Evolutionary conservation across 169 alveolate genomes (phyloP).

Genomic region (Plasmodium knowlesi): DNA sequence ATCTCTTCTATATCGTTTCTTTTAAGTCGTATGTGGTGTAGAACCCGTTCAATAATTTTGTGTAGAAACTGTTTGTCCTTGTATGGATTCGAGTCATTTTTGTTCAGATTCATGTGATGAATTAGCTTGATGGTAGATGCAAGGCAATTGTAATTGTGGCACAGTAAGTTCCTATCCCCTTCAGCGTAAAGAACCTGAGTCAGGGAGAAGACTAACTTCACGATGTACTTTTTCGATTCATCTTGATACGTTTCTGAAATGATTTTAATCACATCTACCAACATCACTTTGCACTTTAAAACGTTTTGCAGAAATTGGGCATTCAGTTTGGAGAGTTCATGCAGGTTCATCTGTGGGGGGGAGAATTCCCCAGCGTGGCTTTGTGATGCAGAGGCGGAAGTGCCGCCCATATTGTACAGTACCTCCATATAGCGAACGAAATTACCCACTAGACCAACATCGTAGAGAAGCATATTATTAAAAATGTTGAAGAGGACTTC

Average conservation of each 20-base stretch:
- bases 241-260: constrained; percentile 49
- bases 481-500: constrained; percentile 39
- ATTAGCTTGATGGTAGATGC: constrained; percentile 44
- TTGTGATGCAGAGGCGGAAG: neutral
- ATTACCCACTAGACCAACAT: neutral
- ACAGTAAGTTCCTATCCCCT: constrained; percentile 2
- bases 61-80: constrained; percentile 23
- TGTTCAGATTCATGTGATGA: constrained; percentile 53
- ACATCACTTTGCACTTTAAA: constrained; percentile 36
- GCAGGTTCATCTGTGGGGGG: neutral
- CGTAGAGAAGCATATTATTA: constrained; percentile 20
- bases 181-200: constrained; percentile 34
- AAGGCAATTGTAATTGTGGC: constrained; percentile 64
- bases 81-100: constrained; percentile 38
- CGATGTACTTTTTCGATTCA: constrained; percentile 42
- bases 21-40: constrained; percentile 33
- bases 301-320: constrained; percentile 5
- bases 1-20: constrained; percentile 48
- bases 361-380: too few relatives aligned
- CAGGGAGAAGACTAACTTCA: constrained; percentile 13
- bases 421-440: neutral
- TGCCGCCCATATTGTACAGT: neutral
- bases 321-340: neutral
- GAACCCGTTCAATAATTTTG: constrained; percentile 49
- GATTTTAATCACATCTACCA: constrained; percentile 25